Conservation (phyloP, 2,329 filamentous ascomycete genomes). For the Ceratocystis cacaofunesta region DNA sequence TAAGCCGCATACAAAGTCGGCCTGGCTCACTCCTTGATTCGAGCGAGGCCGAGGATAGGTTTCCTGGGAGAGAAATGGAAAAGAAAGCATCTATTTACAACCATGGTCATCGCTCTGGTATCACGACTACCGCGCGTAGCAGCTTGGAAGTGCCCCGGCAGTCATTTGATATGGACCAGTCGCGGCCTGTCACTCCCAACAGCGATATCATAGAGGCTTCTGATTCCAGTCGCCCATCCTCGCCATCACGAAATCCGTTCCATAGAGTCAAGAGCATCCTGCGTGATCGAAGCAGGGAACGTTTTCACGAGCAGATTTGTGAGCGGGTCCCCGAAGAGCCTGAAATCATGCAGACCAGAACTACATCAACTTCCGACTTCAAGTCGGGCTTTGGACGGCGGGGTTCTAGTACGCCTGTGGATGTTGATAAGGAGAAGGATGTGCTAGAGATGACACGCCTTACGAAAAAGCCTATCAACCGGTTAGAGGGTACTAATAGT, state of each 20-base stretch:
- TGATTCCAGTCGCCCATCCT: constrained; percentile 43
- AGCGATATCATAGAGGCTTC: constrained; percentile 4
- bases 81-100: constrained; percentile 14
- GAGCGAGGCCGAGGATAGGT: constrained; percentile 24
- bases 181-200: constrained; percentile 2
- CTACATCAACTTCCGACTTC: constrained; percentile 9
- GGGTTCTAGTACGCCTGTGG: not conserved
- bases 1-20: constrained; percentile 25
- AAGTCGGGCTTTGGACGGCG: not conserved
- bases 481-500: constrained; percentile 35
- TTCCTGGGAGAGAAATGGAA: constrained; percentile 24
- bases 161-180: constrained; percentile 7
- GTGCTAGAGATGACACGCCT: not conserved
- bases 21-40: constrained; percentile 27
- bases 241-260: constrained; percentile 47
- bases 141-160: constrained; percentile 18
- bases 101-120: constrained; percentile 27
- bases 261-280: constrained; percentile 41
- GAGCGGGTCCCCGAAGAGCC: constrained; percentile 11
- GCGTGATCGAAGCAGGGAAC: constrained; percentile 27
- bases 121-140: not conserved
- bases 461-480: not conserved
- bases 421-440: not conserved
- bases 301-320: constrained; percentile 8
- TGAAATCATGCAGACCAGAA: not conserved